Percentiles rank a stretch among this genome's conserved stretches.
phyloP scores from a whole-genome alignment of 352 stramenopile genomes.

The Peronospora tabacina region DNA sequence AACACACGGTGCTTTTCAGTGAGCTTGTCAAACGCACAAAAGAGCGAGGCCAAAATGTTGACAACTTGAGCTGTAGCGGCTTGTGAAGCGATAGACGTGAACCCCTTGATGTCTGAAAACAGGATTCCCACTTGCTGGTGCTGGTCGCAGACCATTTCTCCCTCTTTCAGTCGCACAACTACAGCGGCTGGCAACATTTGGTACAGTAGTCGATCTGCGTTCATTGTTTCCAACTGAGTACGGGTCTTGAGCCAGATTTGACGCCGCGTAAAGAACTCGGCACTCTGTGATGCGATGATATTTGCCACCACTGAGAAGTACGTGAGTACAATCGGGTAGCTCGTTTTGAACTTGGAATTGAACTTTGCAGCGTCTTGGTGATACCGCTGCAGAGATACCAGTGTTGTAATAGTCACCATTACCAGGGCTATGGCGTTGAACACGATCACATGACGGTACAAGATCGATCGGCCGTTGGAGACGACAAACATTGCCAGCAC shows the following conservation, averaged over 20 bases:
- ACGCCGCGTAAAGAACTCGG: conserved; percentile 74
- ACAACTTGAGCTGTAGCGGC: conserved; percentile 83
- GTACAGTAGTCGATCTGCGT: conserved; percentile 74
- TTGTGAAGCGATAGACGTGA: conserved; percentile 85
- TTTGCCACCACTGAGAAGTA: conserved; percentile 75
- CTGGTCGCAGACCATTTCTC: conserved; percentile 77
- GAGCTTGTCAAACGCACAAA: conserved; percentile 88
- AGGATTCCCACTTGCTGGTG: conserved; percentile 85
- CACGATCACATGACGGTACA: conserved; percentile 53
- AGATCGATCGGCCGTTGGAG: conserved; percentile 70
- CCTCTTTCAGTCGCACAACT: conserved; percentile 80
- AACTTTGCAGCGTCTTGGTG: conserved; percentile 42
- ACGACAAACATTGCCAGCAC: conserved; percentile 82
- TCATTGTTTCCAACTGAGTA: conserved; percentile 78
- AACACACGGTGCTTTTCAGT: conserved; percentile 89
- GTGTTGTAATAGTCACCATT: conserved; percentile 38
- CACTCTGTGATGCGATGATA: conserved; percentile 67
- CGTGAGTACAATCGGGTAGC: conserved; percentile 74
- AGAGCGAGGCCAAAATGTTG: conserved; percentile 88
- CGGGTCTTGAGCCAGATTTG: conserved; percentile 83
- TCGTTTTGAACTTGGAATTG: conserved; percentile 74
- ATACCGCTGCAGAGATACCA: conserved; percentile 43
- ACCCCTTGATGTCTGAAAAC: conserved; percentile 89
- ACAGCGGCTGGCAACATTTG: conserved; percentile 83
- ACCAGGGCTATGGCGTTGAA: conserved; percentile 58